Percentiles rank a stretch among this genome's conserved stretches.
phyloP scores from a whole-genome alignment of 305 asterid species.

The Fraxinus paxiana region DNA sequence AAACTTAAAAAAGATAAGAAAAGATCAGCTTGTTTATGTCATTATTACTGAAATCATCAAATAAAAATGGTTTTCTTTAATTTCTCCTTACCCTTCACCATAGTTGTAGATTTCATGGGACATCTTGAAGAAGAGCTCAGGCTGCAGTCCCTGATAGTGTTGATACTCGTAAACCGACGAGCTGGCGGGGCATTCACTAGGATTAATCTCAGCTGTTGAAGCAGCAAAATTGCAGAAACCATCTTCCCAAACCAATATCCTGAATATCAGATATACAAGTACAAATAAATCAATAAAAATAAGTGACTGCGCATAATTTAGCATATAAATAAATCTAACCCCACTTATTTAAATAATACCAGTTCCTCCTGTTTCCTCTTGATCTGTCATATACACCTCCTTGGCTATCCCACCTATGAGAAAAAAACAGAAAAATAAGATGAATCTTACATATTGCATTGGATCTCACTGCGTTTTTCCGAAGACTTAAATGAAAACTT shows the following conservation, averaged over 20 bases:
- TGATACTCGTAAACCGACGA: constrained; percentile 55
- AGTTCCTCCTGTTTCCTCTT: constrained; percentile 90
- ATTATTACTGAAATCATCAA: not conserved
- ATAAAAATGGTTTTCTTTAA: not conserved
- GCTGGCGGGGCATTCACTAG: constrained; percentile 39
- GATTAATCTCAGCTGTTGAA: constrained; percentile 58
- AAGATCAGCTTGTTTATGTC: not conserved
- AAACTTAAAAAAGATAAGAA: constrained; percentile 38
- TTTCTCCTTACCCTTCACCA: constrained; percentile 76
- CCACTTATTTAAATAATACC: constrained; percentile 39
- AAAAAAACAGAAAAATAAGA: not conserved
- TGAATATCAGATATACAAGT: constrained; percentile 16
- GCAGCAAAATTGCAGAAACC: constrained; percentile 97
- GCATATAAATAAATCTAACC: not conserved
- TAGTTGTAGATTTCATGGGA: constrained; percentile 98
- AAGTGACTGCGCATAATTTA: not conserved
- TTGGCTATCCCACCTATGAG: constrained; percentile 82
- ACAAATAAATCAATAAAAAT: not conserved
- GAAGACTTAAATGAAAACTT: not conserved
- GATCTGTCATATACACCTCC: constrained; percentile 96
- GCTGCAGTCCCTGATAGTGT: constrained; percentile 76
- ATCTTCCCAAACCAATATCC: constrained; percentile 99
- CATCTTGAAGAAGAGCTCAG: constrained; percentile 98
- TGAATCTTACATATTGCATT: not conserved
- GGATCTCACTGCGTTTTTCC: not conserved